Conservation (phyloP, 805 yeast genomes). For the Pichia heedii region DNA sequence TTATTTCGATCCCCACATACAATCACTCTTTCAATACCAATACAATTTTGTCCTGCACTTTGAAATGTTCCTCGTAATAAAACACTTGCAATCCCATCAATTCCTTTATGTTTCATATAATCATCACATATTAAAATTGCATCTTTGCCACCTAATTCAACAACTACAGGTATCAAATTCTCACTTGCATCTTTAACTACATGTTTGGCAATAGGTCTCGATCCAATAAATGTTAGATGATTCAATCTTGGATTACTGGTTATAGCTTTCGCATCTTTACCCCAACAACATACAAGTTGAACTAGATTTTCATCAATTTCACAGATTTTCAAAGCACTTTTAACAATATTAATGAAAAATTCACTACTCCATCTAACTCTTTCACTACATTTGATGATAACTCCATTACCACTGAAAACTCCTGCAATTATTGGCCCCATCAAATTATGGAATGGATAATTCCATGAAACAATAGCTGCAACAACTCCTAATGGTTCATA, state of each 20-base stretch:
- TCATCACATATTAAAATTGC: slow-evolving; percentile 83
- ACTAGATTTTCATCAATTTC: slow-evolving; percentile 76
- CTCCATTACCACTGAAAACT: slow-evolving; percentile 83
- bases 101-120: slow-evolving; percentile 39
- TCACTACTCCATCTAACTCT: slow-evolving; percentile 92
- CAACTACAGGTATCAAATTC: slow-evolving; percentile 88
- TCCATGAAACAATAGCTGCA: slow-evolving; percentile 91
- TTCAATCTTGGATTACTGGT: slow-evolving; percentile 74
- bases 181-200: slow-evolving; percentile 78
- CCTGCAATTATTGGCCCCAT: slow-evolving; percentile 90
- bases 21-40: slow-evolving; percentile 92
- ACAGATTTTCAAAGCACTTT: slow-evolving; percentile 61
- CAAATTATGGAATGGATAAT: slow-evolving; percentile 91
- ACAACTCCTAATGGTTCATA: slow-evolving; percentile 91
- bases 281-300: slow-evolving; percentile 78
- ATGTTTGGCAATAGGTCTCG: slow-evolving; percentile 87
- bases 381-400: slow-evolving; percentile 90
- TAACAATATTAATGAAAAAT: slow-evolving; percentile 65
- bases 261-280: slow-evolving; percentile 78
- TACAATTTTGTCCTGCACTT: slow-evolving; percentile 96
- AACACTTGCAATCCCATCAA: slow-evolving; percentile 57
- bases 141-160: slow-evolving; percentile 96
- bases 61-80: slow-evolving; percentile 94
- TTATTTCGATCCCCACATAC: slow-evolving; percentile 52
- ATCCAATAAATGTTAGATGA: slow-evolving; percentile 93